Evolutionary conservation across 805 yeast genomes (phyloP).

Genomic region (Candida silvatica): DNA sequence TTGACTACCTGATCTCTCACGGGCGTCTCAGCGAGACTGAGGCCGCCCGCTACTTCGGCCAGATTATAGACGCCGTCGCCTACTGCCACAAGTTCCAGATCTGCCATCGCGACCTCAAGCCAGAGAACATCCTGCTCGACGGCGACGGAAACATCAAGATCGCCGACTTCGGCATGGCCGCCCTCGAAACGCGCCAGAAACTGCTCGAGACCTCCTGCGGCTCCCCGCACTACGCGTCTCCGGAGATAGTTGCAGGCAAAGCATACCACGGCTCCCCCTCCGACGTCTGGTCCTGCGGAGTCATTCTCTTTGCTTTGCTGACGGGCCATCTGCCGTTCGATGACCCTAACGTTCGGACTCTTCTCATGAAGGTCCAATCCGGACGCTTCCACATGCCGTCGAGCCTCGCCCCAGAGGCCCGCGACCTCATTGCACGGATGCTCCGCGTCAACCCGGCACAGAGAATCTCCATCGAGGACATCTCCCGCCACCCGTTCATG

Average conservation of each 20-base stretch:
- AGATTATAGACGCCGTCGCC: constrained; percentile 69
- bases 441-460: constrained; percentile 61
- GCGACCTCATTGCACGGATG: constrained; percentile 56
- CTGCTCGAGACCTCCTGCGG: constrained; percentile 78
- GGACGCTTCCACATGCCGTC: constrained; percentile 70
- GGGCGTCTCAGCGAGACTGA: constrained; percentile 68
- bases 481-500: constrained; percentile 51
- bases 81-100: constrained; percentile 77
- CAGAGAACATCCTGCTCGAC: constrained; percentile 69
- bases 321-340: constrained; percentile 82
- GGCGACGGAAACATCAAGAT: constrained; percentile 58
- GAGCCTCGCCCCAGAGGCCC: constrained; percentile 55
- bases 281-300: constrained; percentile 87
- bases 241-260: constrained; percentile 74
- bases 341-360: constrained; percentile 67
- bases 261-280: constrained; percentile 79
- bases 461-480: constrained; percentile 61
- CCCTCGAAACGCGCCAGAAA: constrained; percentile 63
- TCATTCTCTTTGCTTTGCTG: constrained; percentile 66
- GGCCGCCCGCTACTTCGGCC: constrained; percentile 70
- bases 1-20: constrained; percentile 61
- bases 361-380: constrained; percentile 66
- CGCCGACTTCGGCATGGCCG: constrained; percentile 90
- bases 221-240: constrained; percentile 84
- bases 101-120: constrained; percentile 76